Evolutionary conservation across 768 basidiomycete genomes (phyloP).

Genomic region (Ramaria sp.): DNA sequence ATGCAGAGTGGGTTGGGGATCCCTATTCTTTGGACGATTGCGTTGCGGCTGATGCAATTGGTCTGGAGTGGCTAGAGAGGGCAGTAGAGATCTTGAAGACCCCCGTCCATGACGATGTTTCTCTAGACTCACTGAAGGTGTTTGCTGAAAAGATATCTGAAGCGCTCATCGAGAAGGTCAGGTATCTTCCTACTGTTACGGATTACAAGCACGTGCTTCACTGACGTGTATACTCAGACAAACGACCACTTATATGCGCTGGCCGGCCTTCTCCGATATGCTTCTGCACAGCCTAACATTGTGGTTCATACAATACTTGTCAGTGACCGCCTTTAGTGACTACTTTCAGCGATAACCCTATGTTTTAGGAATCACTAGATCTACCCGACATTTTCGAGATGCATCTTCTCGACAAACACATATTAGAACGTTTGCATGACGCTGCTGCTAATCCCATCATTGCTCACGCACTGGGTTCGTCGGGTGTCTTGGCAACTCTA

Average conservation of each 20-base stretch:
- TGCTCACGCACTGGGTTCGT: slow-evolving; percentile 5
- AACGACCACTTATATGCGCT: slow-evolving; percentile 1
- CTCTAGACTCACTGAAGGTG: slow-evolving; percentile 35
- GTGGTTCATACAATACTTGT: background rate
- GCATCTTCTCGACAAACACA: slow-evolving; percentile 5
- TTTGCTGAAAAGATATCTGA: slow-evolving; percentile 50
- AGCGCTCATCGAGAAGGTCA: slow-evolving; percentile 46
- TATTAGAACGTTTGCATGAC: slow-evolving; percentile 8
- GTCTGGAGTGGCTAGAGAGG: slow-evolving; percentile 43
- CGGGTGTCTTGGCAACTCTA: slow-evolving; percentile 5
- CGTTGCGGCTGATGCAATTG: slow-evolving; percentile 36
- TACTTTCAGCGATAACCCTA: background rate
- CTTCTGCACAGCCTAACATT: background rate
- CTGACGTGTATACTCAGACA: background rate
- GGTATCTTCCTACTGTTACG: slow-evolving; percentile 12
- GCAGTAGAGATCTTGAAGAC: slow-evolving; percentile 41
- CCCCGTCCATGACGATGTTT: slow-evolving; percentile 48
- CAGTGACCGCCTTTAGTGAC: background rate
- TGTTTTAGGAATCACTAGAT: background rate
- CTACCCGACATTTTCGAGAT: slow-evolving; percentile 6
- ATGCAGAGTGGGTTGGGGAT: slow-evolving; percentile 71
- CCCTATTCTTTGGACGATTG: slow-evolving; percentile 65
- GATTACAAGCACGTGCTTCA: background rate
- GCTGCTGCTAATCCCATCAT: slow-evolving; percentile 12
- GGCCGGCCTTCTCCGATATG: slow-evolving; percentile 1